Percentiles rank a stretch among this genome's conserved stretches.
Evolutionary conservation across 164 flowering plant genomes (phyloP).

Genomic region (Protea cynaroides): DNA sequence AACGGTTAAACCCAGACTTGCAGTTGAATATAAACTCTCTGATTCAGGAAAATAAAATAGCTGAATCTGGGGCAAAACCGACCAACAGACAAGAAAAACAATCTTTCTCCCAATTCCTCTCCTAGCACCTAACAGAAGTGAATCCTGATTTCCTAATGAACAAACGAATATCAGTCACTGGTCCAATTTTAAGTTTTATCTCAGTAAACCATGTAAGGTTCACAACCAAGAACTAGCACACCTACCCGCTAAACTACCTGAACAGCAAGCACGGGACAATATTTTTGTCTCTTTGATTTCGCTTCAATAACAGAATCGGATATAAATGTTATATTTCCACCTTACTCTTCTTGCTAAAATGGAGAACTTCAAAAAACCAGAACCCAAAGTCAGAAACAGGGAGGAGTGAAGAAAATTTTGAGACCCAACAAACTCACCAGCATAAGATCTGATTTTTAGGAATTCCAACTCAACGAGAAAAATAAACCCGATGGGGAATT

Average conservation of each 20-base stretch:
- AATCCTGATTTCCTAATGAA: no score
- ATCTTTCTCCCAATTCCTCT: no score
- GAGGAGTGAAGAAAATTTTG: background rate
- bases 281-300: no score
- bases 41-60: no score
- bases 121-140: no score
- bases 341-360: background rate
- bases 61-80: no score
- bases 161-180: background rate
- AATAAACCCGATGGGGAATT: background rate
- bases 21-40: no score
- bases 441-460: background rate
- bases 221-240: background rate
- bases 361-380: background rate
- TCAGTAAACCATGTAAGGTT: background rate
- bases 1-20: no score
- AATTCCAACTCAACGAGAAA: background rate
- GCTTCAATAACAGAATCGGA: no score
- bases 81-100: background rate
- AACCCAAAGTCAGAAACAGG: background rate
- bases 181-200: background rate
- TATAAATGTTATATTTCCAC: no score
- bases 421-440: background rate
- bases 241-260: background rate
- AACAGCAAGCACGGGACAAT: no score